Evolutionary conservation across 495 filamentous ascomycete genomes (phyloP).

Genomic region (Pyronema omphalodes): DNA sequence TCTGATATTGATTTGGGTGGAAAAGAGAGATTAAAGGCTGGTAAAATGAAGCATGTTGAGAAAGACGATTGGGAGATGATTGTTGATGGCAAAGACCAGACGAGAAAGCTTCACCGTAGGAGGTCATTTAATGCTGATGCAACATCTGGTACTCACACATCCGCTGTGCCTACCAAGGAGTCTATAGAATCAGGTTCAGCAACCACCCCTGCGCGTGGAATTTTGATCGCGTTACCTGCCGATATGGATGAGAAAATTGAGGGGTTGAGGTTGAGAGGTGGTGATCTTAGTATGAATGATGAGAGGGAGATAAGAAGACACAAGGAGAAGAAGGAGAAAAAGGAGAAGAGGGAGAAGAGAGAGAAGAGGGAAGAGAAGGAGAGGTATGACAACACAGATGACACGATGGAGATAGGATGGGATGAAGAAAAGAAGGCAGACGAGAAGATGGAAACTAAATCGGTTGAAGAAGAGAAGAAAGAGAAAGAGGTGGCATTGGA

Average conservation of each 20-base stretch:
- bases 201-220: neutral
- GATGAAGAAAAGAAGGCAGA: neutral
- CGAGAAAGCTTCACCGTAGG: neutral
- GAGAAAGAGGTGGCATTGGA: neutral
- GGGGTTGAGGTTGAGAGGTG: slow-evolving; percentile 2
- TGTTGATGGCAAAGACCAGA: neutral
- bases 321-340: neutral
- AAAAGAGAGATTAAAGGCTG: neutral
- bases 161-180: neutral
- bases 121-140: neutral
- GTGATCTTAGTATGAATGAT: neutral
- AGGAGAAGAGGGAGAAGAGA: neutral
- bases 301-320: neutral
- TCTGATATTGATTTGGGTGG: neutral
- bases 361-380: neutral
- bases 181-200: neutral
- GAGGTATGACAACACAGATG: neutral
- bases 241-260: neutral
- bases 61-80: neutral
- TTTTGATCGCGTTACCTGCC: neutral
- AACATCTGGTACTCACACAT: neutral
- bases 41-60: neutral
- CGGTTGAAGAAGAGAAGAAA: neutral
- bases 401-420: neutral
- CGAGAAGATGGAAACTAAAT: neutral